phyloP scores from a whole-genome alignment of 495 filamentous ascomycete species.

The Penicillium turbatum region DNA sequence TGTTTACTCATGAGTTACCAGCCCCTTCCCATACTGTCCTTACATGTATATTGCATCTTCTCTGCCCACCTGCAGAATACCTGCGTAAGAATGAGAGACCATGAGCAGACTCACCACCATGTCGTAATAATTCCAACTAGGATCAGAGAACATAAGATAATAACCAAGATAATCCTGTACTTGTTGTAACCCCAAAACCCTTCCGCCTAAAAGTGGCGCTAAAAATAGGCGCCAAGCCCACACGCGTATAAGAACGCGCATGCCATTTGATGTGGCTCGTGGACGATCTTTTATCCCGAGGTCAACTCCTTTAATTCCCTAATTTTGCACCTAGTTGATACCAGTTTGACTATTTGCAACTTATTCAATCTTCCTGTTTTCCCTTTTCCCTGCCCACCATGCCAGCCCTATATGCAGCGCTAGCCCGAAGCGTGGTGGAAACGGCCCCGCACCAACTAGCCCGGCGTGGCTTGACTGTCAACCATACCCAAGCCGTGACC shows the following conservation, averaged over 20 bases:
- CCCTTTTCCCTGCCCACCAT: conserved; percentile 29
- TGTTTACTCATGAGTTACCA: too few relatives aligned
- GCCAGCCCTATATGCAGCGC: conserved; percentile 29
- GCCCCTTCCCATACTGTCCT: too few relatives aligned
- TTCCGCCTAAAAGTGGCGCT: not conserved
- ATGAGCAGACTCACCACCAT: too few relatives aligned
- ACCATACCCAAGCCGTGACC: conserved; percentile 68
- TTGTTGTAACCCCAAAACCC: not conserved
- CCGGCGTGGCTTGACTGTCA: conserved; percentile 57
- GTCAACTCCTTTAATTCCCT: not conserved
- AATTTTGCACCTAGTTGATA: not conserved
- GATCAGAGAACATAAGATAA: too few relatives aligned
- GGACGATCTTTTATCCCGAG: not conserved
- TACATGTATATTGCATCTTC: too few relatives aligned
- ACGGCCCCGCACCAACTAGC: conserved; percentile 27
- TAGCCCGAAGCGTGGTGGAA: conserved; percentile 24
- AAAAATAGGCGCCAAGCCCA: conserved; percentile 4
- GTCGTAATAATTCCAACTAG: too few relatives aligned
- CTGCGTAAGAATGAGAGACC: too few relatives aligned
- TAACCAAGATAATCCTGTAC: too few relatives aligned
- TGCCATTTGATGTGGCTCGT: too few relatives aligned
- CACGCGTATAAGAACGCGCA: conserved; percentile 7
- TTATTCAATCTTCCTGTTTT: not conserved
- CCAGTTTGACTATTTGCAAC: not conserved
- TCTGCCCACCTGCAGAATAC: too few relatives aligned